These are phyloP conservation scores for Sphagnum contortum DNA, from an alignment of 225 moss, liverwort and hornwort species.

Conservation along the genomic window DNA sequence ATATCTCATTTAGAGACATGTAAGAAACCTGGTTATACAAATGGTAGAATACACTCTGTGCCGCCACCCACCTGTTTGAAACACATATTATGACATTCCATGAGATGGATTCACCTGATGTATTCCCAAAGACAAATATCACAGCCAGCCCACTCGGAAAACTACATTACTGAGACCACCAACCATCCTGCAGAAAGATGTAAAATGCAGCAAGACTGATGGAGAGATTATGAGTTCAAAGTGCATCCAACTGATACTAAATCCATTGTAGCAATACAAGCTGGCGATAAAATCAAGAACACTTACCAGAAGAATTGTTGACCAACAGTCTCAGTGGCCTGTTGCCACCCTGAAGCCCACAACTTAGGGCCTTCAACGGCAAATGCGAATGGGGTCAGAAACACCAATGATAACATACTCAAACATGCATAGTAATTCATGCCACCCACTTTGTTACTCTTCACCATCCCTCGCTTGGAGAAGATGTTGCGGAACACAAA, in stretches of 20 bases:
- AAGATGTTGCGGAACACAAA: constrained; percentile 10
- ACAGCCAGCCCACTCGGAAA: too few relatives aligned
- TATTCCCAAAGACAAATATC: too few relatives aligned
- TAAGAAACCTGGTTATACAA: constrained; percentile 97
- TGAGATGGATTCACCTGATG: background rate
- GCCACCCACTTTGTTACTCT: constrained; percentile 5
- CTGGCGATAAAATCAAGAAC: background rate
- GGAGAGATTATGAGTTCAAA: background rate
- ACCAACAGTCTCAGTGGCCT: constrained; percentile 30
- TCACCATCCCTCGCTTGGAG: constrained; percentile 5
- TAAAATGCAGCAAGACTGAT: background rate
- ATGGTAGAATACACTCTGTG: constrained; percentile 91
- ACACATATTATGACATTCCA: background rate
- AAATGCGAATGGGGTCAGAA: constrained; percentile 1
- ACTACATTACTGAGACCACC: background rate
- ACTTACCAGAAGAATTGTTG: constrained; percentile 66
- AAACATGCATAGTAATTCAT: constrained; percentile 9
- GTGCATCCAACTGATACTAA: background rate
- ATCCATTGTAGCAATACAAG: background rate
- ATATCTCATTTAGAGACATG: constrained; percentile 92
- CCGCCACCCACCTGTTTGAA: constrained; percentile 66
- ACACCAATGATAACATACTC: background rate
- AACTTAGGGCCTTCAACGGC: constrained; percentile 16
- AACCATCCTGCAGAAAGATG: background rate
- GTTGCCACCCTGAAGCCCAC: constrained; percentile 3